Evolutionary conservation across 1,284 basidiomycete species (phyloP), one percentile per base, ranked within the genome.

Genomic region (Cutaneotrichosporon sp.): DNA sequence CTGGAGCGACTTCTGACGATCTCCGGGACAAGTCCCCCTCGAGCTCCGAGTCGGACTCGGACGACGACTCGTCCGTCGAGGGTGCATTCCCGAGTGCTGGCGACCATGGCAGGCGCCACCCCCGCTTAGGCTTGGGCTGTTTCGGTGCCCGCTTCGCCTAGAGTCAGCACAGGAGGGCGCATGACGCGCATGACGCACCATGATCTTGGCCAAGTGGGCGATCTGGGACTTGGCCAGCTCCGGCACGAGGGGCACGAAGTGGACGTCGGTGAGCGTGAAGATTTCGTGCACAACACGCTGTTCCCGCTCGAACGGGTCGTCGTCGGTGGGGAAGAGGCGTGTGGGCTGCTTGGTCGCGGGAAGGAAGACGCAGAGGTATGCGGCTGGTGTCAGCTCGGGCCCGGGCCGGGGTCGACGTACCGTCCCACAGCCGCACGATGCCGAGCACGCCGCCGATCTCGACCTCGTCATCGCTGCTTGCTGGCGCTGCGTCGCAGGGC

Each of bases 321-420:
- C 58, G 55, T 73, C 69, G 58, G 61, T 64, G 13, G 69, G 66
- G 57, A 73, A 75, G 20, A 73, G 61, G 6, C 69, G 69, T 24
- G 65, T 63, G 2, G 71, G 65, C 0, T 63, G 53, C 18, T 60
- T 68, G 20, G 49, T 49, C 16, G 72, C 55, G 24, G 74, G 70
- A 13, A 80, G 64, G 65, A 79, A 79, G 8, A 79, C 72, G 25
- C 79, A 60, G 11, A 81, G 65, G 63, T 80, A 79, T 0, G 78
- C 73, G 22, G 74, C 78, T 78, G 56, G 11, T 22, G 54, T 61
- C 49, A 68, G 63, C 42, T 38, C 14, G 2, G 29, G 10, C 33
- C 38, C 24, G n/a, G n/a, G n/a, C n/a, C n/a, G 6, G 7, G 16
- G n/a, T 8, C 8, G 18, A 70, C 76, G 62, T 59, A 78, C 76